Evolutionary conservation across 23 red algal genomes (phyloP).

Genomic region (Chondrus crispus): DNA sequence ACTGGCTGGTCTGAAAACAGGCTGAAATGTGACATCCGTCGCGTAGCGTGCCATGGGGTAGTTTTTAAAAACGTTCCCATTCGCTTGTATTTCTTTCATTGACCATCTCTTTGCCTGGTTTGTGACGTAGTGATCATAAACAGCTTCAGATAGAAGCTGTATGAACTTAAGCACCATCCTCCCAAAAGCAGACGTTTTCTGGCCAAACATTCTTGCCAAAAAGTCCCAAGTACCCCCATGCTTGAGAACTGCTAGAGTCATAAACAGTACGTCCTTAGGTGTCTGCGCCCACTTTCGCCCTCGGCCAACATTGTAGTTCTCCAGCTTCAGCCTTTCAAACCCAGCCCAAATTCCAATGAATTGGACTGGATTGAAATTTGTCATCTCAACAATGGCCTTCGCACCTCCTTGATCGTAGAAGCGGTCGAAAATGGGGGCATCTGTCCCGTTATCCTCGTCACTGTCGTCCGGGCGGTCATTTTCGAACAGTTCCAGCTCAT

Average conservation of each 20-base stretch:
- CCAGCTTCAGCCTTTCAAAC: no score
- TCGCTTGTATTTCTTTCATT: neutral
- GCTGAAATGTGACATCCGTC: neutral
- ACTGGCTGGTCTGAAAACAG: neutral
- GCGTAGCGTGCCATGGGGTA: neutral
- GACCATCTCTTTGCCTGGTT: no score
- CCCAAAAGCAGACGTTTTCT: neutral
- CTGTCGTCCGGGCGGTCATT: no score
- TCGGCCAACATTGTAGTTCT: neutral
- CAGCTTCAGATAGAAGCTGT: neutral
- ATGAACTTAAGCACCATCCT: neutral
- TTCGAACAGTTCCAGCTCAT: no score
- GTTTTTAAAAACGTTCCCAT: neutral
- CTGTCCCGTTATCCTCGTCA: no score
- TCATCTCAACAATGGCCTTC: no score
- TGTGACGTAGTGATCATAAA: neutral
- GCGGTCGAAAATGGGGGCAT: no score
- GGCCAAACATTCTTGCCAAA: neutral
- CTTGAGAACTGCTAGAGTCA: no score
- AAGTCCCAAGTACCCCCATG: neutral
- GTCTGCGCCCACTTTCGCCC: neutral
- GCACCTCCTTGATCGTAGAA: no score
- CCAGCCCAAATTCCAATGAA: no score
- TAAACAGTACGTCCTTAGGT: no score
- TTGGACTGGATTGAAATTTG: no score